These are phyloP conservation scores for Durotheca rogersii DNA, from an alignment of 495 filamentous ascomycete species.

Conservation along the genomic window DNA sequence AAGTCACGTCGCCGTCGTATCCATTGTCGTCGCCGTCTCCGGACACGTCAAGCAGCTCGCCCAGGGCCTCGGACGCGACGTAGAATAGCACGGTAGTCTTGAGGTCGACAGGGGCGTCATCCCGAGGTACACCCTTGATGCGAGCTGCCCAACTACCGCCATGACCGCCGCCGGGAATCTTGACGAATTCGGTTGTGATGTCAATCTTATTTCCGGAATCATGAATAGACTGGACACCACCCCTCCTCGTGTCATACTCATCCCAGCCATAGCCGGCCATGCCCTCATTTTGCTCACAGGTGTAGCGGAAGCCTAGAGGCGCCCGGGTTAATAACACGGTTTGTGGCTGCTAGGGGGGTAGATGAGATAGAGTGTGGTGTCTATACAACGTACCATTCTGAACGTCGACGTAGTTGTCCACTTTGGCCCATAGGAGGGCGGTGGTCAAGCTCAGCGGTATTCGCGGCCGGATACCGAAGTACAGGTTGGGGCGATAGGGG, in stretches of 20 bases:
- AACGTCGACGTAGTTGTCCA: slow-evolving; percentile 75
- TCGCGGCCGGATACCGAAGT: slow-evolving; percentile 89
- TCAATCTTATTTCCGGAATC: slow-evolving; percentile 86
- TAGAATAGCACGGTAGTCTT: slow-evolving; percentile 82
- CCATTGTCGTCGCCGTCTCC: slow-evolving; percentile 56
- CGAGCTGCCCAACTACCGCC: slow-evolving; percentile 91
- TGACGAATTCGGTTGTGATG: slow-evolving; percentile 89
- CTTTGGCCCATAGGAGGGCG: slow-evolving; percentile 86
- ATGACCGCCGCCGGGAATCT: slow-evolving; percentile 82
- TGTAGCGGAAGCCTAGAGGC: slow-evolving; percentile 76
- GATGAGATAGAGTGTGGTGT: too few species aligned
- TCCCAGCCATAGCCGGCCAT: slow-evolving; percentile 99
- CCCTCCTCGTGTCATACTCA: slow-evolving; percentile 83
- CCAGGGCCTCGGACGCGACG: slow-evolving; percentile 73
- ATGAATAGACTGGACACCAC: slow-evolving; percentile 85
- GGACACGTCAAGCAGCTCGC: slow-evolving; percentile 58
- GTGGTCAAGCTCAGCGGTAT: slow-evolving; percentile 82
- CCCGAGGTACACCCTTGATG: slow-evolving; percentile 77
- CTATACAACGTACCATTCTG: slow-evolving; percentile 69
- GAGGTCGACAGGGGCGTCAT: slow-evolving; percentile 60
- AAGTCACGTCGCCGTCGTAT: slow-evolving; percentile 68
- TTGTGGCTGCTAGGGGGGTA: neutral
- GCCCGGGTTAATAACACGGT: slow-evolving; percentile 17
- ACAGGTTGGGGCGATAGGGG: slow-evolving; percentile 90
- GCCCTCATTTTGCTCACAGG: slow-evolving; percentile 91